Base-by-base conservation (phyloP, 2,329 filamentous ascomycete species). In the Cordyceps javanica region DNA sequence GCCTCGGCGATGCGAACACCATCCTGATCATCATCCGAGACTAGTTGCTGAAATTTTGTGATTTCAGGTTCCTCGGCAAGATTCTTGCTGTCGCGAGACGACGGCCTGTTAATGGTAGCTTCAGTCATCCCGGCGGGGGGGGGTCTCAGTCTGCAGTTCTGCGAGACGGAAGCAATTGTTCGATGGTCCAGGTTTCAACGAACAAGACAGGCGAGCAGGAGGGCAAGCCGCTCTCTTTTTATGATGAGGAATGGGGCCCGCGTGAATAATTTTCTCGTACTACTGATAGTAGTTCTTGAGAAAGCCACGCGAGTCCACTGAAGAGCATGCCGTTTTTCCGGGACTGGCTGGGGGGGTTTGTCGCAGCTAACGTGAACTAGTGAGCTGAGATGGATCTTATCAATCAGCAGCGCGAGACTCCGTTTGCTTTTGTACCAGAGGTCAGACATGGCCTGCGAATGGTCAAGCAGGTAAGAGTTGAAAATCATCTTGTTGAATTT, bases 1-100 rank as follows among this genome's bases (percentile, higher is more conserved):
- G 65, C 65, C 57, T 66, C 61, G 6, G 64, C 61, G 44, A 62
- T 46, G 23, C 62, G 64, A 5, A 66, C 61, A 58, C 65, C 64
- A 32, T 59, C 61, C 23, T 66, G 63, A 9, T 60, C 59, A 13
- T 62, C 53, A 10, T 61, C 53, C 1, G 59, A 23, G 19, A 55
- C 5, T 6, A 42, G 25, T 8, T 55, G 19, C 25, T 53, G 50
- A 16, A 45, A 34, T 9, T 44, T 45, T 9, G 21, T 19, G 3
- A 55, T 57, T 13, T 59, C 51, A 1, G 60, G 21, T 11, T 58
- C 58, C 25, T 59, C 49, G 7, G n/a, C 10, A 8, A 45, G 45
- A 16, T 57, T 50, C 36, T 57, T 41, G 45, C 26, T 41, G 19
- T 30, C 54, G 8, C 36, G 44, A 3, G 44, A 49, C 26, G 23